Base-by-base conservation (phyloP, 768 basidiomycete genomes). In the Macrocybe gigantea region DNA sequence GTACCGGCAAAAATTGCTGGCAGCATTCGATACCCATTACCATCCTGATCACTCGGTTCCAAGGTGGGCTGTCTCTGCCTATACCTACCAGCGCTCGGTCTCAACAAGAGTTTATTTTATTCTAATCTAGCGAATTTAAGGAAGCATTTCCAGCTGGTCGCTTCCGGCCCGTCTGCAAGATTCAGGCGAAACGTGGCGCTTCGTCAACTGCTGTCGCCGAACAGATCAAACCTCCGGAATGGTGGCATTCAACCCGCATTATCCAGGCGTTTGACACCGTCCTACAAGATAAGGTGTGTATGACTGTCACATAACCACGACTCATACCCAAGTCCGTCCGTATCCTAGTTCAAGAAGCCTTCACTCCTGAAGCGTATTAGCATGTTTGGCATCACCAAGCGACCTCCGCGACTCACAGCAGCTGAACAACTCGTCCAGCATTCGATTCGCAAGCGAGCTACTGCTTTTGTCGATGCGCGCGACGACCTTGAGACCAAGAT, bases 401-500 rank as follows among this genome's bases (percentile, higher is more conserved):
- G 85, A 13, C 75, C 82, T 15, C 88, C 88, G 30, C 79, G 80
- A 55, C 71, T 94, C 40, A 87, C 83, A 30, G 68, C 69, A 9
- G 90, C 92, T 1, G 93, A 96, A 62, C 88, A 91, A 64, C 74
- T 82, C 49, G 86, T 93, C 52, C 90, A 93, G 63, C 74, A 77
- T 41, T 91, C 92, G 45, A 93, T 96, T 63, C 85, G 93, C 54
- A 88, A 88, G 63, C 86, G 93, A 37, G 93, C 93, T n/a, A 88
- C 86, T 3, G 91, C 91, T 34, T 95, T 94, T 56, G 91, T 95
- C 36, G 92, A 95, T 60, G 89, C 92, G 8, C 78, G 93, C 33
- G 93, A 94, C 62, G 92, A 93, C 57, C 79, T 95, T 15, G 93
- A 95, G 71, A 89, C 88, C 40, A 94, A 93, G 75, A 92, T 93